These are phyloP conservation scores for Geotrichum carabidarum DNA, from an alignment of 1,139 yeast species.

Conservation along the genomic window DNA sequence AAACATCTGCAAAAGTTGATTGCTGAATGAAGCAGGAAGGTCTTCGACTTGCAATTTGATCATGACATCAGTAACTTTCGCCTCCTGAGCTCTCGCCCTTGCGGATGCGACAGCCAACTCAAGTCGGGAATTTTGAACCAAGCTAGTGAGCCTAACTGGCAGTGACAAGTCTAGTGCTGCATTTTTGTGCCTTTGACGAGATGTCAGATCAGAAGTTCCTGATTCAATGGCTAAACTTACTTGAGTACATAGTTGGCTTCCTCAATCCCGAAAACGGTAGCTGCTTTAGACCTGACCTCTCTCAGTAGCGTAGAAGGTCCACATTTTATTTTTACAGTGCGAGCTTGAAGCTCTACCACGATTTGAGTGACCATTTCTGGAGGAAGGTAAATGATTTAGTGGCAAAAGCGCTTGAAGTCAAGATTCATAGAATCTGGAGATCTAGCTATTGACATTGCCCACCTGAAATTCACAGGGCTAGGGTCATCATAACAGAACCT, in stretches of 20 bases:
- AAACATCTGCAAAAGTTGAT: conserved; percentile 27
- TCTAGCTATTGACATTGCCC: too few relatives aligned
- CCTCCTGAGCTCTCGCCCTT: conserved; percentile 14
- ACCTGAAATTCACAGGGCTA: too few relatives aligned
- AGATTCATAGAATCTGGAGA: not conserved
- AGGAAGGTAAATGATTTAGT: not conserved
- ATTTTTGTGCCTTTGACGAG: conserved; percentile 16
- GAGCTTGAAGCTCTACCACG: conserved; percentile 23
- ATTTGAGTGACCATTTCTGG: conserved; percentile 17
- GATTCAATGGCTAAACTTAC: conserved; percentile 21
- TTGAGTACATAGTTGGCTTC: conserved; percentile 25
- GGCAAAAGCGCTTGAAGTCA: not conserved
- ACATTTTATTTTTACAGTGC: conserved; percentile 28
- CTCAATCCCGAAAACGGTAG: conserved; percentile 25
- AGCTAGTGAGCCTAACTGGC: conserved; percentile 30
- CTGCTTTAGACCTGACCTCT: conserved; percentile 30
- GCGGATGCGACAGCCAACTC: conserved; percentile 26
- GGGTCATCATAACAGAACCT: too few relatives aligned
- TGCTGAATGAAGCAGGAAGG: conserved; percentile 26
- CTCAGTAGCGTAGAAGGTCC: conserved; percentile 29
- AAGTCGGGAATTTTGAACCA: conserved; percentile 31
- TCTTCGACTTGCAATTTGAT: conserved; percentile 29
- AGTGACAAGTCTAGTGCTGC: conserved; percentile 25
- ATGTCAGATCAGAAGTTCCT: not conserved
- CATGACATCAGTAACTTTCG: conserved; percentile 20